phyloP scores from a whole-genome alignment of 345 rosid genomes.

The Populus alba region DNA sequence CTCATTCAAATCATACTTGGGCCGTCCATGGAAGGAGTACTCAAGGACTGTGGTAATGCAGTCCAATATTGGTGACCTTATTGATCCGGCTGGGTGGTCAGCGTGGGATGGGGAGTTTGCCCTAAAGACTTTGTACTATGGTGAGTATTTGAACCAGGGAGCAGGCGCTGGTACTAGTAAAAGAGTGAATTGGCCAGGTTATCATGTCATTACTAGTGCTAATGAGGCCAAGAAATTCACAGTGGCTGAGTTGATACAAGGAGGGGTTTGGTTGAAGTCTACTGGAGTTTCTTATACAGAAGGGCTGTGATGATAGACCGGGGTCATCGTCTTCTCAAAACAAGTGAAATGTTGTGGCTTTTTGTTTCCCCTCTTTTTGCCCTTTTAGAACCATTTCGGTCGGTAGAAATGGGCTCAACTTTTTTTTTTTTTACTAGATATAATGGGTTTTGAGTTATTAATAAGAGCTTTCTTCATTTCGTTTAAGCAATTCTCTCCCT shows the following conservation, averaged over 20 bases:
- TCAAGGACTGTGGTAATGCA: slow-evolving; percentile 25
- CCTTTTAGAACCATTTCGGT: too few relatives aligned
- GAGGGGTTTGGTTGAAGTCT: slow-evolving; percentile 10
- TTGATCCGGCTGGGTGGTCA: slow-evolving; percentile 22
- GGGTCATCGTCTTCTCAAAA: too few relatives aligned
- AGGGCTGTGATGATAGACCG: slow-evolving; percentile 8
- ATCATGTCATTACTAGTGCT: slow-evolving; percentile 9
- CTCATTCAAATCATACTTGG: slow-evolving; percentile 3
- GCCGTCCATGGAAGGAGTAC: slow-evolving; percentile 22
- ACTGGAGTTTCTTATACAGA: slow-evolving; percentile 10
- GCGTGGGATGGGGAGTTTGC: slow-evolving; percentile 15
- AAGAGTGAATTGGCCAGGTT: slow-evolving; percentile 22
- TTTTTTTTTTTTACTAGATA: too few relatives aligned
- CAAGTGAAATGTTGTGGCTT: too few relatives aligned
- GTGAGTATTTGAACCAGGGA: slow-evolving; percentile 24
- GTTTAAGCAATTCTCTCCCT: too few relatives aligned
- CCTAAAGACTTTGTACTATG: slow-evolving; percentile 19
- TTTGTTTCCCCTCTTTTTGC: too few relatives aligned
- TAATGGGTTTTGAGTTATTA: too few relatives aligned
- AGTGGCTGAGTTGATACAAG: slow-evolving; percentile 22
- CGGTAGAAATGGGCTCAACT: too few relatives aligned
- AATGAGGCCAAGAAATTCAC: slow-evolving; percentile 23
- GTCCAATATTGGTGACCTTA: slow-evolving; percentile 3
- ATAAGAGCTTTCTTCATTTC: too few relatives aligned
- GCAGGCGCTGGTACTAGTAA: slow-evolving; percentile 20